Base-by-base conservation (phyloP, 305 asterid species). In the Rubia tinctorum region DNA sequence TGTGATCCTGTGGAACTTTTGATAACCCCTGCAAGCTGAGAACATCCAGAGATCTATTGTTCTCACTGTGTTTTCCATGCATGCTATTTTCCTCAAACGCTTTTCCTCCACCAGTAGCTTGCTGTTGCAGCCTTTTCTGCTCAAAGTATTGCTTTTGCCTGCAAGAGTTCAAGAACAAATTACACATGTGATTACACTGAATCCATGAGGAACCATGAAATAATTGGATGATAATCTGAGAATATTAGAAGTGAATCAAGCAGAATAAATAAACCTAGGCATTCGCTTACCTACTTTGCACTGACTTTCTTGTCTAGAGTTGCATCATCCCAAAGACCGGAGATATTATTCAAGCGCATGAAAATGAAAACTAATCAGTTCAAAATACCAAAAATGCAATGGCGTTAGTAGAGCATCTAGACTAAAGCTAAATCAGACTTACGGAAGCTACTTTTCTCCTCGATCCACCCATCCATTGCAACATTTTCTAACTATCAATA, bases 381-480 rank as follows among this genome's bases (percentile, higher is more conserved):
- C 42, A 25, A 63, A 53, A 69, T 37, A n/a, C 15, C 23, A 18
- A 62, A 39, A 27, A 56, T 60, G 27, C 69, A 34, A 47, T 61
- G 37, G 60, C 56, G 14, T 14, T 9, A 30, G 51, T 8, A 18
- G 23, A 72, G 39, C 8, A 61, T 39, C 58, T 70, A 71, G 34
- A 44, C n/a, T 63, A 53, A 64, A 17, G n/a, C 25, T 7, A 40
- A 64, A 64, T 40, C 43, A 56, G 27, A 84, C 97, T 90, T 82
- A 94, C 97, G 30, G 93, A 74, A 25, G 90, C 76, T 37, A 91
- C 92, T 84, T 91, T 91, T 82, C 97, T 84, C 85, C 97, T 86
- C 27, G 98, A 87, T 84, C 98, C 98, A 75, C 98, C 98, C 98
- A 90, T 88, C 98, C 98, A 94, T 83, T 94, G 98, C 80, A 94